Evolutionary conservation across 345 rosid genomes (phyloP).

Genomic region (Jatropha curcas): DNA sequence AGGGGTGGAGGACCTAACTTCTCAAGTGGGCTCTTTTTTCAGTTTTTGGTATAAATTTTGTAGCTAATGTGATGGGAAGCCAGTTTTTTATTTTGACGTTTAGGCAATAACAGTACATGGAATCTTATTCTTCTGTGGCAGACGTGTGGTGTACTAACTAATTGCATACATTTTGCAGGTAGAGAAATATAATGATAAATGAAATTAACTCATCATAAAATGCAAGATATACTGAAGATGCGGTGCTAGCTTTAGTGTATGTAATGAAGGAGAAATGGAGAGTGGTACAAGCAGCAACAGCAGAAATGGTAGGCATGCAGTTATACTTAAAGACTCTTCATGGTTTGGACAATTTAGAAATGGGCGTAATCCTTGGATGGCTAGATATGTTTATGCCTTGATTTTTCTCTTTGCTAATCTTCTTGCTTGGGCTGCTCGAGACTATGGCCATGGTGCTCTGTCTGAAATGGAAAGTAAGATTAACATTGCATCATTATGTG

Average conservation of each 20-base stretch:
- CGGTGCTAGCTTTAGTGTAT: slow-evolving; percentile 29
- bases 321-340: slow-evolving; percentile 47
- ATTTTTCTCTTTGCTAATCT: slow-evolving; percentile 76
- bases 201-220: neutral
- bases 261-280: slow-evolving; percentile 66
- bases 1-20: neutral
- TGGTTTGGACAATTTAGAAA: slow-evolving; percentile 82
- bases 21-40: too few species aligned
- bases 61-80: slow-evolving; percentile 1
- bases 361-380: slow-evolving; percentile 93
- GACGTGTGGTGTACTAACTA: neutral
- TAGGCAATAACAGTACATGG: neutral
- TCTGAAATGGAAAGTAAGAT: slow-evolving; percentile 70
- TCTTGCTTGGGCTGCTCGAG: slow-evolving; percentile 90
- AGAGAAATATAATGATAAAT: neutral
- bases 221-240: neutral
- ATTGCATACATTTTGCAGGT: slow-evolving; percentile 15
- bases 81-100: neutral
- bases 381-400: slow-evolving; percentile 78
- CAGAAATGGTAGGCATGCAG: slow-evolving; percentile 36
- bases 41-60: too few species aligned
- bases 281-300: slow-evolving; percentile 39
- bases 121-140: neutral
- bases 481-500: too few species aligned
- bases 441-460: slow-evolving; percentile 67